Conservation (phyloP, 345 rosid genomes). For the Camelina hispida region DNA sequence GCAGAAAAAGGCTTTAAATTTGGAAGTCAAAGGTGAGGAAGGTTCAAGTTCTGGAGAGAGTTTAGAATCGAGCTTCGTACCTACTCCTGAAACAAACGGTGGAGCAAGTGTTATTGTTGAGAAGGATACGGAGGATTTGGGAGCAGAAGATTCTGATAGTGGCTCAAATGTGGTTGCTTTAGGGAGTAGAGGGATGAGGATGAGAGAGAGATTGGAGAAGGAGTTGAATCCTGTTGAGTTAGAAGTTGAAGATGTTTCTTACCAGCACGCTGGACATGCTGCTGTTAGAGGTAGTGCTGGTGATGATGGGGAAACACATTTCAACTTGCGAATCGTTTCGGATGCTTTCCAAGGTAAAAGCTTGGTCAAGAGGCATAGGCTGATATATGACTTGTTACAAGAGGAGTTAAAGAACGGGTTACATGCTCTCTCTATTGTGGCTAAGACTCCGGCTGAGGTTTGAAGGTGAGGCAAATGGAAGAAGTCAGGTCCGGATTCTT, state of each 20-base stretch:
- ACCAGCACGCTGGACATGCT: constrained; percentile 74
- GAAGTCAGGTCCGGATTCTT: constrained; percentile 28
- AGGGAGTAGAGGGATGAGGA: constrained; percentile 79
- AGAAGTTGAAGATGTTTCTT: constrained; percentile 73
- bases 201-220: constrained; percentile 69
- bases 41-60: constrained; percentile 29
- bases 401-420: constrained; percentile 46
- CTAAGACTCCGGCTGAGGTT: constrained; percentile 47
- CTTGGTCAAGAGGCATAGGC: constrained; percentile 47
- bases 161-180: constrained; percentile 42
- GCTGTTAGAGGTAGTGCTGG: constrained; percentile 39
- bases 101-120: constrained; percentile 33
- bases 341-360: constrained; percentile 46
- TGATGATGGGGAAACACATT: constrained; percentile 47
- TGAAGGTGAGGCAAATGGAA: constrained; percentile 15
- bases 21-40: constrained; percentile 53
- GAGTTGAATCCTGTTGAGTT: constrained; percentile 71
- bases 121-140: constrained; percentile 22
- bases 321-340: constrained; percentile 42
- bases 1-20: constrained; percentile 79
- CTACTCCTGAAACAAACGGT: constrained; percentile 13
- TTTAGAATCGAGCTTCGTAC: constrained; percentile 20
- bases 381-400: constrained; percentile 39
- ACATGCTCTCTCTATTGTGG: constrained; percentile 46
- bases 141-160: constrained; percentile 12